Percentiles rank a stretch among this genome's conserved stretches.
Evolutionary conservation across 768 basidiomycete genomes (phyloP).

Genomic region (Termitomyces sp.): DNA sequence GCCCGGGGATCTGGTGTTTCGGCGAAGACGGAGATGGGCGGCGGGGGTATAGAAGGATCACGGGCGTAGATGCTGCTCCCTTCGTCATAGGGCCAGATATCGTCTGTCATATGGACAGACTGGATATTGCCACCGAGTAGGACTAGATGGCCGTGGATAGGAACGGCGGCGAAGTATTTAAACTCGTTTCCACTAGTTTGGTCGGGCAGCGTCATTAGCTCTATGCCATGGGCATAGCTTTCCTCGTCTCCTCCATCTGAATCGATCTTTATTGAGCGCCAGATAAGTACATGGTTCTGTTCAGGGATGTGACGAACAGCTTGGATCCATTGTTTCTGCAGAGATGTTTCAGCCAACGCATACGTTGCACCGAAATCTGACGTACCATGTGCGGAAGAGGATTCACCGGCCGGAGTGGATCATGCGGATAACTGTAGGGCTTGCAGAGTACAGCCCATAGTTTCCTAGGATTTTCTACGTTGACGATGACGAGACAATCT

Average conservation of each 20-base stretch:
- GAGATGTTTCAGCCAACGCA: background rate
- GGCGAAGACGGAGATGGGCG: constrained; percentile 35
- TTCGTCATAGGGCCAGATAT: constrained; percentile 22
- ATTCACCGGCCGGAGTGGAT: background rate
- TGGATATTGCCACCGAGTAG: background rate
- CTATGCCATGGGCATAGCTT: background rate
- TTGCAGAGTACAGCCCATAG: background rate
- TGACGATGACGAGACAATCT: background rate
- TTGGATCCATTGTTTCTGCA: constrained; percentile 42
- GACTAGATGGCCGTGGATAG: background rate
- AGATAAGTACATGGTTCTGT: constrained; percentile 46
- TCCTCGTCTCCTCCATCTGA: no score
- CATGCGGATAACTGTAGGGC: background rate
- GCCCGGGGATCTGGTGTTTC: constrained; percentile 23
- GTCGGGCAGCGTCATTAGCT: background rate
- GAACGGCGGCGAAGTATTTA: background rate
- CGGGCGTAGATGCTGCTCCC: constrained; percentile 23
- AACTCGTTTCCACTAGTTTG: background rate
- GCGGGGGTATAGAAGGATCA: constrained; percentile 22
- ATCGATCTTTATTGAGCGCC: constrained; percentile 30
- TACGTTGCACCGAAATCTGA: background rate
- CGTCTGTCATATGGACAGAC: constrained; percentile 36
- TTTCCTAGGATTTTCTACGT: background rate
- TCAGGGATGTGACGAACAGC: constrained; percentile 47
- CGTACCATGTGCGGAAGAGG: background rate